These are phyloP conservation scores for Flaveria ramosissima DNA, from an alignment of 129 eudicot species.

Conservation along the genomic window DNA sequence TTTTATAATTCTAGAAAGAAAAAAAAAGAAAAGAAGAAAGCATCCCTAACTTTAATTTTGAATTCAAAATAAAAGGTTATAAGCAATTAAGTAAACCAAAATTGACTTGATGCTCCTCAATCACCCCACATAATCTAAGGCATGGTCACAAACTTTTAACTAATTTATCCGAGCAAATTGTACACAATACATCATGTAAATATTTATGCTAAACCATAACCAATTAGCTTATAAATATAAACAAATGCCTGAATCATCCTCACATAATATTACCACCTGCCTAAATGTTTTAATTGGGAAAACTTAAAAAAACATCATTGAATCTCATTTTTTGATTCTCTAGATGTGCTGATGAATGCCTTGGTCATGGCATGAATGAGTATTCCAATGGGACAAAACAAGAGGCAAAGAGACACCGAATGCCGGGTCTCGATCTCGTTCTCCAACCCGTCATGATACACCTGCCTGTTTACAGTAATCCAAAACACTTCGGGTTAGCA, in stretches of 20 bases:
- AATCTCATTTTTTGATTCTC: slow-evolving; percentile 27
- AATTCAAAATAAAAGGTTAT: too few relatives aligned
- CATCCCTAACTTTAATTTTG: too few relatives aligned
- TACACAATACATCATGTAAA: too few relatives aligned
- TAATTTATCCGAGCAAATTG: too few relatives aligned
- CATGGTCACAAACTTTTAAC: too few relatives aligned
- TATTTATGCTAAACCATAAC: background rate
- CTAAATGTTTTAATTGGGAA: slow-evolving; percentile 8
- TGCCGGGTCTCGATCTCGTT: slow-evolving; percentile 81
- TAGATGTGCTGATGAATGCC: slow-evolving; percentile 41
- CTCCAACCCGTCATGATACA: slow-evolving; percentile 81
- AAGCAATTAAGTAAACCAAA: too few relatives aligned
- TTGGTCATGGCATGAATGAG: slow-evolving; percentile 77
- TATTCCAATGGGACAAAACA: slow-evolving; percentile 86
- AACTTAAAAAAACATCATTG: slow-evolving; percentile 28
- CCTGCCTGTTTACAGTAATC: slow-evolving; percentile 57
- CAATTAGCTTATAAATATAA: background rate
- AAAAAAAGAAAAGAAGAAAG: too few relatives aligned
- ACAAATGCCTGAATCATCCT: background rate
- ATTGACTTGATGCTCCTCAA: too few relatives aligned
- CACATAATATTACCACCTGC: background rate
- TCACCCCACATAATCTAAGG: too few relatives aligned
- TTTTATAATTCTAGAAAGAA: too few relatives aligned
- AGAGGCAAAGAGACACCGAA: slow-evolving; percentile 84
- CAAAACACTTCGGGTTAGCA: background rate